phyloP scores from a whole-genome alignment of 1,284 basidiomycete species.

The Hymenochaete sp. region DNA sequence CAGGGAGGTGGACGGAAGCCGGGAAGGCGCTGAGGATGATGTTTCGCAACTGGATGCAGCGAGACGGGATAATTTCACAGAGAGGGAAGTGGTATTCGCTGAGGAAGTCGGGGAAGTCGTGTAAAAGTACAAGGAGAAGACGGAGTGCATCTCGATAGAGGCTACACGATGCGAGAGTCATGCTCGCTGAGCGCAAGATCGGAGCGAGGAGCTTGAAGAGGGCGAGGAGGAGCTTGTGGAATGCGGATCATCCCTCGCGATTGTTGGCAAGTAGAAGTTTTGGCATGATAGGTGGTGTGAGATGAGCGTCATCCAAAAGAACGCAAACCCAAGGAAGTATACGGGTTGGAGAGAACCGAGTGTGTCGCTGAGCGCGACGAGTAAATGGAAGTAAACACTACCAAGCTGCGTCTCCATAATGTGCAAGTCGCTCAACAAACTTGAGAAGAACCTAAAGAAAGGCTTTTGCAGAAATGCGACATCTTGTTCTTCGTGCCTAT shows the following conservation, averaged over 20 bases:
- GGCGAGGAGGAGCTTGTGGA: constrained; percentile 89
- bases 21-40: constrained; percentile 96
- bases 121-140: constrained; percentile 87
- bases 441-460: constrained; percentile 98
- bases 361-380: constrained; percentile 90
- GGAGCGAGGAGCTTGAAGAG: constrained; percentile 92
- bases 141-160: constrained; percentile 91
- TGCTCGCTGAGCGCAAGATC: constrained; percentile 77
- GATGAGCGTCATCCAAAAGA: constrained; percentile 95
- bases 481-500: constrained; percentile 91
- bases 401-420: constrained; percentile 78
- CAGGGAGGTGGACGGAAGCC: constrained; percentile 75
- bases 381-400: constrained; percentile 80
- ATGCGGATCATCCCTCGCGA: constrained; percentile 91
- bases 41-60: constrained; percentile 95
- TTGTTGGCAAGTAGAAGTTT: constrained; percentile 82
- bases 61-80: constrained; percentile 85
- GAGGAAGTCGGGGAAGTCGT: constrained; percentile 98
- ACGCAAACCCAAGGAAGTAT: constrained; percentile 96
- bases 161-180: constrained; percentile 78
- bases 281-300: constrained; percentile 96
- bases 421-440: constrained; percentile 87
- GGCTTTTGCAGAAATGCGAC: constrained; percentile 93
- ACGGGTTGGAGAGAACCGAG: constrained; percentile 94
- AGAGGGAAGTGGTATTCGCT: constrained; percentile 95